phyloP scores from a whole-genome alignment of 2,329 filamentous ascomycete genomes.

The Fusarium floridanum region DNA sequence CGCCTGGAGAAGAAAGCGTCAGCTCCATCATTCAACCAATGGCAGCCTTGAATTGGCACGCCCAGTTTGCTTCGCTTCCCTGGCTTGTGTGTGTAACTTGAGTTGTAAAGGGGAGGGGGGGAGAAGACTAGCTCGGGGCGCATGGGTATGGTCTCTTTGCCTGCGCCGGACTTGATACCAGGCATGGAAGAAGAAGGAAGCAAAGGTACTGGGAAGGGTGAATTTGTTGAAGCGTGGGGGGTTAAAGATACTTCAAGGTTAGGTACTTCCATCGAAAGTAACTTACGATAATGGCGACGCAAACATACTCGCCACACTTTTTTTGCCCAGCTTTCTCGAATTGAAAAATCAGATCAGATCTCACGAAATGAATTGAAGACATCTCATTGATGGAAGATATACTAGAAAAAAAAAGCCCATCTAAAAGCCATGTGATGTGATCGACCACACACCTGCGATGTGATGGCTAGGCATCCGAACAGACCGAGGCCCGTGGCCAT shows the following conservation, averaged over 20 bases:
- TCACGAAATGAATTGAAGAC: neutral
- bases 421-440: conserved; percentile 20
- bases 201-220: neutral
- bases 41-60: conserved; percentile 29
- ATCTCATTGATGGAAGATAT: conserved; percentile 17
- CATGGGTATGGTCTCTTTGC: neutral
- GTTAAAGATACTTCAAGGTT: neutral
- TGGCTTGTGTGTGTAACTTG: conserved; percentile 31
- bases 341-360: neutral
- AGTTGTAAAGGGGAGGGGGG: conserved; percentile 18
- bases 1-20: conserved; percentile 7
- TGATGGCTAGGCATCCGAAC: conserved; percentile 1
- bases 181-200: neutral
- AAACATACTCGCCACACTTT: conserved; percentile 4
- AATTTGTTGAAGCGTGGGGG: conserved; percentile 25
- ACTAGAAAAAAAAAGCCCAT: neutral
- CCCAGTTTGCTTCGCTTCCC: conserved; percentile 13
- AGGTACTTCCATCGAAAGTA: neutral
- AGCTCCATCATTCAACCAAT: conserved; percentile 31
- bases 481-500: conserved; percentile 4
- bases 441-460: conserved; percentile 11
- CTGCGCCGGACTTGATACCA: neutral
- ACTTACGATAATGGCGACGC: conserved; percentile 20
- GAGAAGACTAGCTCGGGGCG: neutral
- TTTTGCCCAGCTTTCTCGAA: neutral